A percentile compares a stretch with the other conserved stretches of the same genome.
phyloP scores from a whole-genome alignment of 495 filamentous ascomycete species.

The Amniculicola lignicola region DNA sequence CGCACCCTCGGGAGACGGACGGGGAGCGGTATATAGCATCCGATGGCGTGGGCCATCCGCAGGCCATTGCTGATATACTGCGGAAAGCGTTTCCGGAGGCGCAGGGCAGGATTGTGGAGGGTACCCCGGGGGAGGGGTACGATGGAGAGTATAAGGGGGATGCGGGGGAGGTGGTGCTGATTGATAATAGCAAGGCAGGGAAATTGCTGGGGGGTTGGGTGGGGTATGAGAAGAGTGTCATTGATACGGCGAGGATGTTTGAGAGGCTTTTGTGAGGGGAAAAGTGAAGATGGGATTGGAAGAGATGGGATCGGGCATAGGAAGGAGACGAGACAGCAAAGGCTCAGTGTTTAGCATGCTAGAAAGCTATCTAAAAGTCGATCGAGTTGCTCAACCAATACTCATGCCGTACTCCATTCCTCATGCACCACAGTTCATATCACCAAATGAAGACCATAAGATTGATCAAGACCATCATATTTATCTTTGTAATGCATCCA shows the following conservation, averaged over 20 bases:
- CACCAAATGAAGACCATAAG: too few species aligned
- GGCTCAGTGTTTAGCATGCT: too few species aligned
- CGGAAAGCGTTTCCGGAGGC: constrained; percentile 19
- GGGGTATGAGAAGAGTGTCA: constrained; percentile 21
- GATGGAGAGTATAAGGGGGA: constrained; percentile 10
- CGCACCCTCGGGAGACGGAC: constrained; percentile 15
- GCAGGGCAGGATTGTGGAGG: constrained; percentile 18
- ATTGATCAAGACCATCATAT: constrained; percentile 12
- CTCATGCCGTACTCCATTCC: too few species aligned
- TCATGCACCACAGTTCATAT: too few species aligned
- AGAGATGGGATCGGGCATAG: too few species aligned
- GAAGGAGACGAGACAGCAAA: too few species aligned
- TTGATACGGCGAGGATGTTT: constrained; percentile 28
- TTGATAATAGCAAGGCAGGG: constrained; percentile 23
- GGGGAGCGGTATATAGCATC: constrained; percentile 27
- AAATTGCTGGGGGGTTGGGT: constrained; percentile 26
- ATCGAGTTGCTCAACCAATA: too few species aligned
- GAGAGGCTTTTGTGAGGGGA: constrained; percentile 1
- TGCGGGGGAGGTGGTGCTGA: background rate
- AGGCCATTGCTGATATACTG: constrained; percentile 26
- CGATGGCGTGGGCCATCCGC: background rate
- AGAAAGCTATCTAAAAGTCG: too few species aligned
- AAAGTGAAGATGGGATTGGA: too few species aligned
- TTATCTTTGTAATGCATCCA: constrained; percentile 26
- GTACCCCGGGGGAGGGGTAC: constrained; percentile 21